Base-by-base conservation (phyloP, 225 moss, liverwort and hornwort genomes). In the Pseudoscleropodium purum region DNA sequence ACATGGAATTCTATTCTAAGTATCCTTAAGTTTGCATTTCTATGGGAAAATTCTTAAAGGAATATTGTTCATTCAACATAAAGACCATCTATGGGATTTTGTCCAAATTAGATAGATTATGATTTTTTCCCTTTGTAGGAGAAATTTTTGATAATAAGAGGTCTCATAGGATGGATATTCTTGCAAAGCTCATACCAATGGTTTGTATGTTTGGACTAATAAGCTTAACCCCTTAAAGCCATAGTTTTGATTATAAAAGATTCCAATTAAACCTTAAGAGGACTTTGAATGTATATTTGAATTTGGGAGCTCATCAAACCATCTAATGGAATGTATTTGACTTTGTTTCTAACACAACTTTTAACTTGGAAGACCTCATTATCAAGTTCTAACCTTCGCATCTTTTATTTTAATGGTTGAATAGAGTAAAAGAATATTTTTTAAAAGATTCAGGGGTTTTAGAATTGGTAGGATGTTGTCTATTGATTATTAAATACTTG, bases 111-210 rank as follows among this genome's bases (percentile, higher is more conserved):
- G 6, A 77, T n/a, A 57, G n/a, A 56, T 17, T n/a, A n/a, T n/a
- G 17, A 79, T 4, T n/a, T 57, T 47, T 36, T 36, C 5, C 8
- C 47, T 51, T 19, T 13, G 2, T 10, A 74, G 30, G 5, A 47
- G 11, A 75, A 47, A 2, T 77, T 54, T 23, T 56, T 37, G 1
- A 24, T 54, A 56, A 56, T 9, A 15, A 56, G 1, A 56, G 23
- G 36, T 16, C 5, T 25, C 0, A 0, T 3, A 0, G 0, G 25
- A 37, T 1, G 37, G 25, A 37, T 54, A 20, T 51, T 51, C 19
- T 52, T 54, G 3, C 23, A 36, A 34, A 25, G 25, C 2, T 25
- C 25, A 56, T 36, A 23, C 1, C 8, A 0, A 36, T 52, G 15
- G 5, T 52, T 23, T 77, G 6, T 54, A 37, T 37, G 0, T 56